Percentiles rank a stretch among this genome's conserved stretches.
phyloP scores from a whole-genome alignment of 1,284 basidiomycete species.

The Heliocybe sulcata region DNA sequence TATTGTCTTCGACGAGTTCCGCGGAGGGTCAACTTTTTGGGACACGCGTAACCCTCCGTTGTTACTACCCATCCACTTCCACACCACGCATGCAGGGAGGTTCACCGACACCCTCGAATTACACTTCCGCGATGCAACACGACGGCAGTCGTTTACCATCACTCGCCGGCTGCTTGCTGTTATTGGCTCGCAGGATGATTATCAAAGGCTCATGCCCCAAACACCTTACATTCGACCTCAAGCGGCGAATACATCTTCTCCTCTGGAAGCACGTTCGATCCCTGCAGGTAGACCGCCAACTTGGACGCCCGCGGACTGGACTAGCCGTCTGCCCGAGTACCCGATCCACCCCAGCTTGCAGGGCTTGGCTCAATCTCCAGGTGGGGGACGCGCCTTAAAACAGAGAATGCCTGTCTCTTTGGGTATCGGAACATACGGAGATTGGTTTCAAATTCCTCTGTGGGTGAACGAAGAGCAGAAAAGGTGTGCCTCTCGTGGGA shows the following conservation, averaged over 20 bases:
- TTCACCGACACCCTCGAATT: slow-evolving; percentile 13
- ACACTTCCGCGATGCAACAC: slow-evolving; percentile 6
- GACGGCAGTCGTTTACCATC: slow-evolving; percentile 17
- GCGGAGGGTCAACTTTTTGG: background rate
- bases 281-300: background rate
- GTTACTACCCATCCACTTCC: background rate
- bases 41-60: background rate
- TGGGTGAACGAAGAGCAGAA: slow-evolving; percentile 40
- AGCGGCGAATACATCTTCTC: background rate
- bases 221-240: slow-evolving; percentile 17
- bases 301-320: background rate
- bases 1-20: too few species aligned
- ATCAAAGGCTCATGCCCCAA: slow-evolving; percentile 16
- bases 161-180: slow-evolving; percentile 15
- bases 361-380: background rate
- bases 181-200: slow-evolving; percentile 20
- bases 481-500: slow-evolving; percentile 22
- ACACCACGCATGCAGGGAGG: slow-evolving; percentile 4
- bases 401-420: slow-evolving; percentile 12
- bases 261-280: background rate
- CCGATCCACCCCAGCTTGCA: background rate
- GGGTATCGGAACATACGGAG: slow-evolving; percentile 27
- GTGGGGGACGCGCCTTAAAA: too few species aligned
- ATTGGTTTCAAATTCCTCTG: slow-evolving; percentile 32
- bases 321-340: background rate